These are phyloP conservation scores for Leccinum fibrillosum DNA, from an alignment of 768 basidiomycete species.

Conservation along the genomic window DNA sequence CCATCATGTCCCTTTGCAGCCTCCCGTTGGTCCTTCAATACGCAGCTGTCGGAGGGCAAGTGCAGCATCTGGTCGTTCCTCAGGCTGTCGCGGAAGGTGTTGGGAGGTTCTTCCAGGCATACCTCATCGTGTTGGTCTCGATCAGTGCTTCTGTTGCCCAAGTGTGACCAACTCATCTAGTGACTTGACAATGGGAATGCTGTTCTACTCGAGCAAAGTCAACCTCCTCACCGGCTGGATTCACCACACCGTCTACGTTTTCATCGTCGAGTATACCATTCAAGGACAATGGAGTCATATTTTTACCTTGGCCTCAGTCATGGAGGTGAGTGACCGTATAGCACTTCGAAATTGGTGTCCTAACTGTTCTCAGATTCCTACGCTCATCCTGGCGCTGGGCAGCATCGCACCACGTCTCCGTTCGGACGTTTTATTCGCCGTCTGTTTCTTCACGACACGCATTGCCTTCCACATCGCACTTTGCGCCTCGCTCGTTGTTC, in stretches of 20 bases:
- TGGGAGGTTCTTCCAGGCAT: slow-evolving; percentile 44
- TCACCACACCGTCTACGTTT: slow-evolving; percentile 44
- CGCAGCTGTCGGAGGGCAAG: slow-evolving; percentile 21
- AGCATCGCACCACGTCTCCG: slow-evolving; percentile 43
- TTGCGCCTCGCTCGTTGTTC: slow-evolving; percentile 29
- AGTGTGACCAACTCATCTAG: slow-evolving; percentile 24
- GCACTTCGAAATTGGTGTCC: neutral
- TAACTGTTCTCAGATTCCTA: slow-evolving; percentile 41
- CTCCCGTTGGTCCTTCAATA: slow-evolving; percentile 38
- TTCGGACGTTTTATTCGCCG: slow-evolving; percentile 48
- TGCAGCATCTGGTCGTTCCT: slow-evolving; percentile 24
- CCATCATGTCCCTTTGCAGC: slow-evolving; percentile 39
- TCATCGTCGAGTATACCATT: slow-evolving; percentile 39
- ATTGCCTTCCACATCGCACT: slow-evolving; percentile 45
- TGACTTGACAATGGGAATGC: slow-evolving; percentile 43
- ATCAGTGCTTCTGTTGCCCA: slow-evolving; percentile 12
- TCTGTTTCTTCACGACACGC: slow-evolving; percentile 49
- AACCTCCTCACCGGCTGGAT: slow-evolving; percentile 56
- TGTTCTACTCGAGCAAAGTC: slow-evolving; percentile 45
- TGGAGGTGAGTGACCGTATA: slow-evolving; percentile 40
- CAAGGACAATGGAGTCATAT: slow-evolving; percentile 36
- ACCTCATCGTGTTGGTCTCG: slow-evolving; percentile 35
- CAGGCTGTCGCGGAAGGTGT: slow-evolving; percentile 23
- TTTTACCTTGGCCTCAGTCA: slow-evolving; percentile 42
- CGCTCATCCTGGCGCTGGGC: slow-evolving; percentile 47